These are phyloP conservation scores for Pythium utonaiense DNA, from an alignment of 352 stramenopile species.

Conservation along the genomic window DNA sequence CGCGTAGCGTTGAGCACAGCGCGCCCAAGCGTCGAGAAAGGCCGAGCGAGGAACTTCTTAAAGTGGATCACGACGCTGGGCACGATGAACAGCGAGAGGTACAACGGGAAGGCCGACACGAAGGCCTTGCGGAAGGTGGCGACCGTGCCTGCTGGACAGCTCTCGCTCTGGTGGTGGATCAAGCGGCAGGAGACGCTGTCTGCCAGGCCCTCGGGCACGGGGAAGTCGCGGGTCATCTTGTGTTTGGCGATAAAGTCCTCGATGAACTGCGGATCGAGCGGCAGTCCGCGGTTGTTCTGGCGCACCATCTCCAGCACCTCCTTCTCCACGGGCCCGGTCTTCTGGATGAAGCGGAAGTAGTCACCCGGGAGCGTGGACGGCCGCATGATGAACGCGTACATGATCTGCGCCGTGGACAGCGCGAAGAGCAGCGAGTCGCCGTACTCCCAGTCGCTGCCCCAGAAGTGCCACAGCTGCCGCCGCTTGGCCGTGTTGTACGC, in stretches of 20 bases:
- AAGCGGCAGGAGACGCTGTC: constrained; percentile 57
- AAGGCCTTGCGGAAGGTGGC: constrained; percentile 63
- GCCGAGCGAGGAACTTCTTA: constrained; percentile 67
- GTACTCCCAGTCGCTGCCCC: constrained; percentile 80
- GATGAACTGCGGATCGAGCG: constrained; percentile 39
- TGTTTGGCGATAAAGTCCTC: constrained; percentile 37
- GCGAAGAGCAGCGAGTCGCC: constrained; percentile 79
- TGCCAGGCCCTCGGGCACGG: constrained; percentile 20
- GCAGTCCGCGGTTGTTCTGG: constrained; percentile 44
- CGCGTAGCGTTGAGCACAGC: constrained; percentile 64
- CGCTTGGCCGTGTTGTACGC: constrained; percentile 84
- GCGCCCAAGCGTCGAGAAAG: constrained; percentile 45
- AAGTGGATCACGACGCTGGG: constrained; percentile 80
- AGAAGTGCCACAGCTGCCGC: constrained; percentile 83
- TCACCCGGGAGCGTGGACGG: constrained; percentile 61
- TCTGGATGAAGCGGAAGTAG: constrained; percentile 84
- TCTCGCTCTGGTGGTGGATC: constrained; percentile 49
- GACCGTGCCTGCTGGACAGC: constrained; percentile 42
- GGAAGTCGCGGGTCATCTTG: constrained; percentile 30
- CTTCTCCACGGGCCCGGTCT: constrained; percentile 56
- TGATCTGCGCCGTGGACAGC: constrained; percentile 74
- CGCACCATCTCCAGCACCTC: constrained; percentile 69
- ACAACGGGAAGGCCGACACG: constrained; percentile 67
- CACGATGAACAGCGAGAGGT: constrained; percentile 84
- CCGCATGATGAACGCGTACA: constrained; percentile 86